phyloP scores from a whole-genome alignment of 2,329 filamentous ascomycete genomes.

The Clonostachys sp. region DNA sequence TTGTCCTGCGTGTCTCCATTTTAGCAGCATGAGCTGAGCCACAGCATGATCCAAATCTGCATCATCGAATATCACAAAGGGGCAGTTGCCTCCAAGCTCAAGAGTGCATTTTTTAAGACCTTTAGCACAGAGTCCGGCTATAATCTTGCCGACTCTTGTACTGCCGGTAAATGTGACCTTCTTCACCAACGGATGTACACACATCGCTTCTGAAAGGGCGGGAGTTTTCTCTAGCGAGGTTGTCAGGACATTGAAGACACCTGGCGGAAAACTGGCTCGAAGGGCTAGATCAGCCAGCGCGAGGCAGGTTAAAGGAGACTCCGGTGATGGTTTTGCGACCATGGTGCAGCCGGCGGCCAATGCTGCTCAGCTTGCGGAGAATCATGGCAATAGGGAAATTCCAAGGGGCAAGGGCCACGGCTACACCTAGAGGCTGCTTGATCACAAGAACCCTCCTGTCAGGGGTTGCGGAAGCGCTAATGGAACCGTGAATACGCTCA shows the following conservation, averaged over 20 bases:
- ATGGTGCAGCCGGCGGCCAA: constrained; percentile 74
- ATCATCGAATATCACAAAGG: constrained; percentile 62
- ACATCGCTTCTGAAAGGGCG: constrained; percentile 62
- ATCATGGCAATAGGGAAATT: constrained; percentile 57
- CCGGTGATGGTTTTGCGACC: constrained; percentile 69
- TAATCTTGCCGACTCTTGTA: constrained; percentile 63
- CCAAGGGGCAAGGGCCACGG: constrained; percentile 34
- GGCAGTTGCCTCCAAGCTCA: constrained; percentile 64
- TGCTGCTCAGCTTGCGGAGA: constrained; percentile 41
- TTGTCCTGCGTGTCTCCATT: constrained; percentile 46
- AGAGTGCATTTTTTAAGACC: constrained; percentile 58
- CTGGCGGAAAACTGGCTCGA: constrained; percentile 70
- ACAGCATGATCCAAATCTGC: constrained; percentile 61
- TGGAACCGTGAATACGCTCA: no score
- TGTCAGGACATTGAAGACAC: constrained; percentile 70
- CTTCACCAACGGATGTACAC: constrained; percentile 62
- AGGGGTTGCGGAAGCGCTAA: no score
- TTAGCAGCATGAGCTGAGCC: constrained; percentile 40
- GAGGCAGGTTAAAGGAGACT: constrained; percentile 70
- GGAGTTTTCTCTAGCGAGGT: constrained; percentile 50
- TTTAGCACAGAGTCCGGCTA: constrained; percentile 41
- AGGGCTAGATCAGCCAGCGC: constrained; percentile 55
- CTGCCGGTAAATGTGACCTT: constrained; percentile 77
- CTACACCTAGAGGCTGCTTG: constrained; percentile 44
- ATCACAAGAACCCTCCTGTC: constrained; percentile 52